These are phyloP conservation scores for Mycena vulgaris DNA, from an alignment of 768 basidiomycete genomes.

Conservation along the genomic window DNA sequence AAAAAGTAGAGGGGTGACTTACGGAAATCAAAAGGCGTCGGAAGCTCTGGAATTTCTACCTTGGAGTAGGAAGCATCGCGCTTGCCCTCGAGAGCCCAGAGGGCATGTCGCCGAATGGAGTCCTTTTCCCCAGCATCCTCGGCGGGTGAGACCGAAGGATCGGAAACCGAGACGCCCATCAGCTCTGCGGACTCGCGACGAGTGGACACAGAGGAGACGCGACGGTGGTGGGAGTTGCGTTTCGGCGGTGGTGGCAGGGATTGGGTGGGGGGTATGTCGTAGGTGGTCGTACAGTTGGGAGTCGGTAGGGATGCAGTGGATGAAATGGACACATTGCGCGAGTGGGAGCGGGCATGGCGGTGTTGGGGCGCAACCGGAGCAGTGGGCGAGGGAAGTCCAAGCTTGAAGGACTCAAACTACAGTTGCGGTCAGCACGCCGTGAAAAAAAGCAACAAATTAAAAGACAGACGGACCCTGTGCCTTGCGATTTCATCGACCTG, in stretches of 20 bases:
- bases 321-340: constrained; percentile 75
- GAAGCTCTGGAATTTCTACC: constrained; percentile 88
- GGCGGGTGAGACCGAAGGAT: constrained; percentile 70
- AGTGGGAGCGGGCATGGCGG: constrained; percentile 78
- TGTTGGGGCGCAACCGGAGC: constrained; percentile 55
- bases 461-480: constrained; percentile 31
- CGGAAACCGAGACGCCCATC: constrained; percentile 86
- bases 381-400: constrained; percentile 67
- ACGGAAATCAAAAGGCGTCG: constrained; percentile 80
- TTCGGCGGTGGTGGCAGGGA: constrained; percentile 60
- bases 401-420: constrained; percentile 82
- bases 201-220: constrained; percentile 91
- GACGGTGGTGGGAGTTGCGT: constrained; percentile 86
- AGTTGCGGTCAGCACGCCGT: constrained; percentile 13
- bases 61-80: constrained; percentile 77
- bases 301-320: constrained; percentile 59
- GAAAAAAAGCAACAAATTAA: not conserved
- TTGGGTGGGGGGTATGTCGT: constrained; percentile 51
- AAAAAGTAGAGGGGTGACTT: constrained; percentile 49
- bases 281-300: constrained; percentile 54
- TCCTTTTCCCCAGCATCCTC: constrained; percentile 83
- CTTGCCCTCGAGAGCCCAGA: constrained; percentile 91
- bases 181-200: constrained; percentile 92
- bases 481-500: constrained; percentile 43
- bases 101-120: constrained; percentile 85